These are phyloP conservation scores for Aspergillus sp. DNA, from an alignment of 2,329 filamentous ascomycete genomes.

Conservation along the genomic window DNA sequence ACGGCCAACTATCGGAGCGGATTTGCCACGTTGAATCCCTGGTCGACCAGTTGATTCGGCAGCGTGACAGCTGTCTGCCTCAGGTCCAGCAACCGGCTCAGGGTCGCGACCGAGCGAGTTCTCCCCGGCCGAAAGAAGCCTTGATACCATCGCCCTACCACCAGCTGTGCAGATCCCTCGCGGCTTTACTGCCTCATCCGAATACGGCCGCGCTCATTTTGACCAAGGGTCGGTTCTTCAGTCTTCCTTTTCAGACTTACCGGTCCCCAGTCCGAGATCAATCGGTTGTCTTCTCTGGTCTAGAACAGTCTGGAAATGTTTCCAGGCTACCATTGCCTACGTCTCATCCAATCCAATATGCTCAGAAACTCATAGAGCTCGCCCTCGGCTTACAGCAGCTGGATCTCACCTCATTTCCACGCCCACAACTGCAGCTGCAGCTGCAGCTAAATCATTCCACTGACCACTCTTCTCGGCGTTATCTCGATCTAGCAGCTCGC, in stretches of 20 bases:
- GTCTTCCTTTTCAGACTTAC: background rate
- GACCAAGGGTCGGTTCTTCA: background rate
- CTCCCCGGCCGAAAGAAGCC: background rate
- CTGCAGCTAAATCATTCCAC: background rate
- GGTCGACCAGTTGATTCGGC: background rate
- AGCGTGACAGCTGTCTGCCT: background rate
- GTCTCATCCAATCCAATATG: slow-evolving; percentile 1
- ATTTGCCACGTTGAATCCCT: slow-evolving; percentile 1
- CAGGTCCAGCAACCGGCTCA: background rate
- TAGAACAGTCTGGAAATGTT: background rate
- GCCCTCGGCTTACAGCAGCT: slow-evolving; percentile 10
- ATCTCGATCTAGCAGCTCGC: background rate
- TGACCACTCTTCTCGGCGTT: background rate
- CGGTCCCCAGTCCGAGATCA: background rate
- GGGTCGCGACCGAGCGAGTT: too few relatives aligned
- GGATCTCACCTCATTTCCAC: background rate
- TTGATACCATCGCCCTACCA: too few relatives aligned
- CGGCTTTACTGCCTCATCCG: background rate
- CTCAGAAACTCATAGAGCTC: slow-evolving; percentile 4
- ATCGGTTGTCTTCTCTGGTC: too few relatives aligned
- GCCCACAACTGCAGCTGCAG: background rate
- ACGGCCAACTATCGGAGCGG: background rate
- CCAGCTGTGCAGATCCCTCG: background rate
- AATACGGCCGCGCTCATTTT: background rate
- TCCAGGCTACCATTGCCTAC: background rate